Evolutionary conservation across 768 basidiomycete species (phyloP).

Genomic region (Mycena sanguinolenta): DNA sequence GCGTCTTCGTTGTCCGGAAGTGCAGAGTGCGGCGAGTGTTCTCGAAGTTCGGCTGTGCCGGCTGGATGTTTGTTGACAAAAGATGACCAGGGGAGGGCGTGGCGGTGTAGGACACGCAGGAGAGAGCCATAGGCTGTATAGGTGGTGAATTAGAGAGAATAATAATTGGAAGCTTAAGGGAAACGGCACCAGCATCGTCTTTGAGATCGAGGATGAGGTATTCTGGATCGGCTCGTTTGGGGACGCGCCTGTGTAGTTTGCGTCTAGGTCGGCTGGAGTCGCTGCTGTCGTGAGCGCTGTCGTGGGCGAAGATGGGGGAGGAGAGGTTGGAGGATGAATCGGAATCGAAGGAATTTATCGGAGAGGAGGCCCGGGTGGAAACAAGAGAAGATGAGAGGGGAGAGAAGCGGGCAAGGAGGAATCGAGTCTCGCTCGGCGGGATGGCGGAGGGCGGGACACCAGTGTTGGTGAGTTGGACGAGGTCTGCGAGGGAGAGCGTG

Average conservation of each 20-base stretch:
- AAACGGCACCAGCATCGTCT: too few relatives aligned
- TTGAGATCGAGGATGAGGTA: constrained; percentile 70
- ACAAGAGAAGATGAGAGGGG: constrained; percentile 3
- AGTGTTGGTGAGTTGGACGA: constrained; percentile 20
- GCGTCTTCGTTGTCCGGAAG: background rate
- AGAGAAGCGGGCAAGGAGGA: constrained; percentile 34
- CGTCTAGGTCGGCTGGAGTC: constrained; percentile 25
- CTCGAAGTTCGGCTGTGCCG: background rate
- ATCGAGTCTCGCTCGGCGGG: constrained; percentile 14
- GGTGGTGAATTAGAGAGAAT: too few relatives aligned
- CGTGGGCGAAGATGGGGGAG: too few relatives aligned
- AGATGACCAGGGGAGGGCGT: constrained; percentile 39
- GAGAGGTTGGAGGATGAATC: constrained; percentile 47
- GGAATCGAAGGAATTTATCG: constrained; percentile 11
- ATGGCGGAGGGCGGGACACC: constrained; percentile 21
- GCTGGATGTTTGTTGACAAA: constrained; percentile 26
- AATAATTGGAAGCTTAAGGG: too few relatives aligned
- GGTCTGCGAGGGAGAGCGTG: constrained; percentile 29
- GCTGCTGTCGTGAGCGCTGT: constrained; percentile 47
- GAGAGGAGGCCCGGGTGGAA: constrained; percentile 29
- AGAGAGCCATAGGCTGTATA: constrained; percentile 57
- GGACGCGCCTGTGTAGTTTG: constrained; percentile 7
- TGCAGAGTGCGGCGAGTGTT: background rate
- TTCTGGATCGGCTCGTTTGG: constrained; percentile 43
- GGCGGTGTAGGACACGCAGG: constrained; percentile 65